Conservation (phyloP, 1,139 yeast genomes). For the Eremothecium coryli region DNA sequence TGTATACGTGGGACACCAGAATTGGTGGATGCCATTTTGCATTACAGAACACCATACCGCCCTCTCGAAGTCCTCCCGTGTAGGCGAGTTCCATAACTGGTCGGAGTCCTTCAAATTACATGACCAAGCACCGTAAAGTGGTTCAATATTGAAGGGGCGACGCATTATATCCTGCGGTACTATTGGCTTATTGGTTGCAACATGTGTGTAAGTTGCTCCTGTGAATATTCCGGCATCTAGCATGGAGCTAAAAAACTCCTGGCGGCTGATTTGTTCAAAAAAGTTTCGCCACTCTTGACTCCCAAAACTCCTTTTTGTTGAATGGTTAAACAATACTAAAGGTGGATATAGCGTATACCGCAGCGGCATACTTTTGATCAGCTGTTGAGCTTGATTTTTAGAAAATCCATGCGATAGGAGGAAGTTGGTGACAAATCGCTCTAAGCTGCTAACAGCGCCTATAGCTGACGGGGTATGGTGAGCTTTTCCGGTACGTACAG, state of each 20-base stretch:
- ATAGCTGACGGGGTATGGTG: neutral
- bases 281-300: conserved; percentile 31
- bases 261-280: conserved; percentile 13
- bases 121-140: conserved; percentile 62
- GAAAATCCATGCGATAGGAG: neutral
- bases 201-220: conserved; percentile 41
- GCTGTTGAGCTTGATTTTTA: conserved; percentile 5
- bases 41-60: conserved; percentile 66
- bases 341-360: conserved; percentile 63
- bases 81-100: conserved; percentile 34
- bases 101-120: conserved; percentile 29
- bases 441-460: neutral
- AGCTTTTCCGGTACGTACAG: no score
- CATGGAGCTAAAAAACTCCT: conserved; percentile 27
- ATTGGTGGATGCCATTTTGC: conserved; percentile 70
- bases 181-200: conserved; percentile 68
- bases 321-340: conserved; percentile 44
- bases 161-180: conserved; percentile 43
- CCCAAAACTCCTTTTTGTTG: conserved; percentile 35
- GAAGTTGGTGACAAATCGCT: neutral
- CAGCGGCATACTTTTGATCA: conserved; percentile 34
- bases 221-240: conserved; percentile 20
- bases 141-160: conserved; percentile 52
- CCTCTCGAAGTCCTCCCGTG: conserved; percentile 34
- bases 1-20: conserved; percentile 78